Evolutionary conservation across 1,284 basidiomycete genomes (phyloP).

Genomic region (Naganishia cerealis): DNA sequence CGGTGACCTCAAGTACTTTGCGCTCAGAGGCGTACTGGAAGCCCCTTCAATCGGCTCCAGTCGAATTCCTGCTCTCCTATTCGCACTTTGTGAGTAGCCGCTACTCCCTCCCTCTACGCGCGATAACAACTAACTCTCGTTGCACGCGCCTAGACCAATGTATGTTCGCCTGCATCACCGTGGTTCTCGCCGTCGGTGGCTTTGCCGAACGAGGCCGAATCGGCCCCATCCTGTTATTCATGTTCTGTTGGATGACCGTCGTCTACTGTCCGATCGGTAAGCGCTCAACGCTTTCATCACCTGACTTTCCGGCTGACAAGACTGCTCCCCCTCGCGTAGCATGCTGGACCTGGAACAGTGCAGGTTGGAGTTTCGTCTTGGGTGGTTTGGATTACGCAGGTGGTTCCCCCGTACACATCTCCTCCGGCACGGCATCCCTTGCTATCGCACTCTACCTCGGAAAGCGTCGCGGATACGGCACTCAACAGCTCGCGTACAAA

Average conservation of each 20-base stretch:
- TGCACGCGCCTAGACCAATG: constrained; percentile 46
- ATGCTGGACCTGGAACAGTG: constrained; percentile 90
- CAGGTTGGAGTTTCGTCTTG: constrained; percentile 77
- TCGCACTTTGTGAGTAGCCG: constrained; percentile 77
- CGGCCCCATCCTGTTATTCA: constrained; percentile 82
- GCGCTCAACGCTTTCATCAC: not conserved
- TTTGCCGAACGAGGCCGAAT: constrained; percentile 87
- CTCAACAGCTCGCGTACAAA: constrained; percentile 84
- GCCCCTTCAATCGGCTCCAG: constrained; percentile 70
- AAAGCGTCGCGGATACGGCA: constrained; percentile 84
- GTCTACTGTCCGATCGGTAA: constrained; percentile 83
- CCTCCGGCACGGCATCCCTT: constrained; percentile 82
- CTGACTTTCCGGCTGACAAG: too few relatives aligned
- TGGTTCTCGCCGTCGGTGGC: constrained; percentile 77
- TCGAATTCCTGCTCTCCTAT: constrained; percentile 77
- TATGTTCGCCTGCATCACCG: constrained; percentile 59
- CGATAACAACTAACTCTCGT: not conserved
- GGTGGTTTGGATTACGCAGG: constrained; percentile 93
- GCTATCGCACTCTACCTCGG: constrained; percentile 92
- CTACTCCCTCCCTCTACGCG: too few relatives aligned
- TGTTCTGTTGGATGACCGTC: constrained; percentile 87
- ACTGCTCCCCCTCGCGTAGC: constrained; percentile 43
- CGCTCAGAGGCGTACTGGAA: constrained; percentile 74
- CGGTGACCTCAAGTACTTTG: constrained; percentile 69
- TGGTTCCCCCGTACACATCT: constrained; percentile 91